These are phyloP conservation scores for Phyllosticta citribraziliensis DNA, from an alignment of 2,329 filamentous ascomycete genomes.

Conservation along the genomic window DNA sequence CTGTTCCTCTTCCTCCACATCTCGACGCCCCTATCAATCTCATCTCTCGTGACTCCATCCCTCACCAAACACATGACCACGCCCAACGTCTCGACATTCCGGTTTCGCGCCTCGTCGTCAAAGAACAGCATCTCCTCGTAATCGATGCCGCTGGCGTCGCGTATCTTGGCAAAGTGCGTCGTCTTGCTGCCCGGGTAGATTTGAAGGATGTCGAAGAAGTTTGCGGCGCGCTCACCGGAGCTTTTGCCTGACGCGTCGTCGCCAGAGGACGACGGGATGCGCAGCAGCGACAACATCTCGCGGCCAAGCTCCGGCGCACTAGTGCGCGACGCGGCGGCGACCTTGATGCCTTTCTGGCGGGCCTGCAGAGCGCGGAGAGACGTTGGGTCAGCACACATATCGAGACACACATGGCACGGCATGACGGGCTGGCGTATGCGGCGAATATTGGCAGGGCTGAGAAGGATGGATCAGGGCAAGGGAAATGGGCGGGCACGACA, in stretches of 20 bases:
- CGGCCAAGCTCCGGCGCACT: constrained; percentile 67
- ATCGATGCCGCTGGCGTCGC: constrained; percentile 57
- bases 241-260: constrained; percentile 29
- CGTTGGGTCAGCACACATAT: neutral
- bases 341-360: constrained; percentile 36
- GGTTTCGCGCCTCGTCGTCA: constrained; percentile 81
- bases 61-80: constrained; percentile 76
- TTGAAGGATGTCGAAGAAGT: constrained; percentile 48
- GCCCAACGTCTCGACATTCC: constrained; percentile 69
- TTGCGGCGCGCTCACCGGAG: constrained; percentile 26
- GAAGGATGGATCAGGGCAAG: neutral
- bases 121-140: constrained; percentile 92
- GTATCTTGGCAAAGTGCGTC: constrained; percentile 69
- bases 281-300: constrained; percentile 68
- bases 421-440: neutral
- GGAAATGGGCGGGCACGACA: neutral
- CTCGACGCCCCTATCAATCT: constrained; percentile 69
- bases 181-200: constrained; percentile 71
- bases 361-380: neutral
- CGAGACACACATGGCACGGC: neutral
- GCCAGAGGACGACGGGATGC: constrained; percentile 33
- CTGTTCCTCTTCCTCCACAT: constrained; percentile 70
- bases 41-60: constrained; percentile 66
- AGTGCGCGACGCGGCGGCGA: constrained; percentile 76
- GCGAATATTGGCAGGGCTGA: neutral